These are phyloP conservation scores for Mycosphaerella sp. DNA, from an alignment of 2,329 filamentous ascomycete genomes.

Conservation along the genomic window DNA sequence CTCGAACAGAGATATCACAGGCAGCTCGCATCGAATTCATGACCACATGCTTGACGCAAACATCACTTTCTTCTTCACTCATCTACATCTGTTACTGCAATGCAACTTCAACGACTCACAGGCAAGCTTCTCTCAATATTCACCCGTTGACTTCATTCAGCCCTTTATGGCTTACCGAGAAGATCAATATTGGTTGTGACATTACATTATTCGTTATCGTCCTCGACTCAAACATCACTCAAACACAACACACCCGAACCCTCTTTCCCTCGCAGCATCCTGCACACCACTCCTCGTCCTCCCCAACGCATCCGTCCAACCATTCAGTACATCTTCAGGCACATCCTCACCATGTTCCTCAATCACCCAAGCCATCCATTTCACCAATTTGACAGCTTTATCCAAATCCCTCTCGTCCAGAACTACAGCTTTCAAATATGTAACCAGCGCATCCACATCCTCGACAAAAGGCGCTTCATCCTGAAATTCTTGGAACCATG, in stretches of 20 bases:
- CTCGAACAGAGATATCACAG: conserved; percentile 9
- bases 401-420: conserved; percentile 67
- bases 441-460: conserved; percentile 68
- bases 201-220: neutral
- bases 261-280: conserved; percentile 39
- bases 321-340: conserved; percentile 12
- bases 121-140: too few species aligned
- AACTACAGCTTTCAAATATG: conserved; percentile 67
- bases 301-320: conserved; percentile 36
- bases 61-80: neutral
- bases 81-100: too few species aligned
- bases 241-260: conserved; percentile 34
- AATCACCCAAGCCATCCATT: conserved; percentile 52
- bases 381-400: conserved; percentile 64
- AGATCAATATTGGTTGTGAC: too few species aligned
- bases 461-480: conserved; percentile 69
- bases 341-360: conserved; percentile 21
- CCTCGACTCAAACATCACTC: neutral
- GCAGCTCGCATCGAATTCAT: conserved; percentile 15
- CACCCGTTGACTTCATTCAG: too few species aligned
- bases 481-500: conserved; percentile 68
- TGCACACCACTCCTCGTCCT: conserved; percentile 40
- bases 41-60: conserved; percentile 7
- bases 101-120: too few species aligned
- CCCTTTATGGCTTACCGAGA: too few species aligned